These are phyloP conservation scores for Colletotrichum graminicola DNA, from an alignment of 2,329 filamentous ascomycete species.

Conservation along the genomic window DNA sequence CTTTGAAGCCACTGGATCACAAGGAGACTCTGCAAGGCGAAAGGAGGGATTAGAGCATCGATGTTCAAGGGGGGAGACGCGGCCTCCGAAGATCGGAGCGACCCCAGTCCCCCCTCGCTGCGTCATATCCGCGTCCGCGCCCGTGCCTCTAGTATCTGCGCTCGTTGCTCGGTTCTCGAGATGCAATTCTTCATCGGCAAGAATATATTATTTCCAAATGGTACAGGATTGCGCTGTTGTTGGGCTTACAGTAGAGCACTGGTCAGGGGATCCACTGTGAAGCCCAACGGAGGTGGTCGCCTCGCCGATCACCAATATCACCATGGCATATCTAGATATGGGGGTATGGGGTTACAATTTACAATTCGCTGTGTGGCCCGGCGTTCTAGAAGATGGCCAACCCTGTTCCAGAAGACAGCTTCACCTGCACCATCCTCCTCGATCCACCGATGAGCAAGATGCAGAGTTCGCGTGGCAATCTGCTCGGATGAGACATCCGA, in stretches of 20 bases:
- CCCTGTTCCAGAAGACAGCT: neutral
- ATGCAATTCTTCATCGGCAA: neutral
- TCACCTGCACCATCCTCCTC: neutral
- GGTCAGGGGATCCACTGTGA: neutral
- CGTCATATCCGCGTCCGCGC: slow-evolving; percentile 12
- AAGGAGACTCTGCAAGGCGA: neutral
- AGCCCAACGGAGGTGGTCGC: neutral
- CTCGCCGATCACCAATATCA: neutral
- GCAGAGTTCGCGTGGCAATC: slow-evolving; percentile 1
- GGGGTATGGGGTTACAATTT: neutral
- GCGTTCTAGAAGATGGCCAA: neutral
- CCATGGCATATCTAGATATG: neutral
- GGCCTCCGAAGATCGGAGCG: slow-evolving; percentile 32
- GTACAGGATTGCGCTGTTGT: neutral
- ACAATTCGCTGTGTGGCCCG: neutral
- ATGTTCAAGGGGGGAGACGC: neutral
- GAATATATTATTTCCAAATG: neutral
- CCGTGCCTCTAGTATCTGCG: too few relatives aligned
- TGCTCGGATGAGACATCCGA: slow-evolving; percentile 18
- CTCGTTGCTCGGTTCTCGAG: neutral
- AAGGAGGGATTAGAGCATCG: neutral
- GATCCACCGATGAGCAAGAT: slow-evolving; percentile 5
- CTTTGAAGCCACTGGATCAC: slow-evolving; percentile 26
- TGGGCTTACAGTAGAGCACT: neutral
- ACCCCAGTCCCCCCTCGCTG: neutral